Conservation (phyloP, 306 rosid species). For the Spatholobus suberectus region DNA sequence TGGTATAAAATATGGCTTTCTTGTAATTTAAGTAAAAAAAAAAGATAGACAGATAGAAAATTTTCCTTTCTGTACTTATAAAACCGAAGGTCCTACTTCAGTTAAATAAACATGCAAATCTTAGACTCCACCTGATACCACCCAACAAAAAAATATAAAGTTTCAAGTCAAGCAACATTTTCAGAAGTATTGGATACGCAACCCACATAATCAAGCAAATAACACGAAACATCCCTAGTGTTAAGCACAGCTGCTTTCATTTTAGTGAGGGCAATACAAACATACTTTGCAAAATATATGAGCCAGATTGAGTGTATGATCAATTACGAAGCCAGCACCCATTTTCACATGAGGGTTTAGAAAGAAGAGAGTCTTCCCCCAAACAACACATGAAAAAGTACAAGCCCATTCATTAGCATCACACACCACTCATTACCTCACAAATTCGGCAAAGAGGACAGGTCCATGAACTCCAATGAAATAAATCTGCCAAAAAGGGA, state of each 20-base stretch:
- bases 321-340: background rate
- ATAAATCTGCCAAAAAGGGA: slow-evolving; percentile 44
- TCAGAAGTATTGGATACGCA: background rate
- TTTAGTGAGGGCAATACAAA: background rate
- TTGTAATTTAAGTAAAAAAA: background rate
- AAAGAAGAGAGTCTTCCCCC: background rate
- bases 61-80: background rate
- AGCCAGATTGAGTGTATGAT: background rate
- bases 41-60: background rate
- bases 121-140: background rate
- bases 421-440: slow-evolving; percentile 41
- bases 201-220: slow-evolving; percentile 1
- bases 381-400: slow-evolving; percentile 3
- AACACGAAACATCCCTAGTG: background rate
- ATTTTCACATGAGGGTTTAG: background rate
- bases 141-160: background rate
- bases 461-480: slow-evolving; percentile 62
- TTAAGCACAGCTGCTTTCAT: background rate
- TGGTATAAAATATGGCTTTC: background rate
- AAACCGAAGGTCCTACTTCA: background rate
- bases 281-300: background rate
- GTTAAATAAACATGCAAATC: background rate
- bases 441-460: slow-evolving; percentile 57
- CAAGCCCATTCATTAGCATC: slow-evolving; percentile 9
- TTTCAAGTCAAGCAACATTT: background rate